A percentile compares a stretch with the other conserved stretches of the same genome.
These are phyloP conservation scores for Candida odintsovae DNA, from an alignment of 805 yeast species.

Conservation along the genomic window DNA sequence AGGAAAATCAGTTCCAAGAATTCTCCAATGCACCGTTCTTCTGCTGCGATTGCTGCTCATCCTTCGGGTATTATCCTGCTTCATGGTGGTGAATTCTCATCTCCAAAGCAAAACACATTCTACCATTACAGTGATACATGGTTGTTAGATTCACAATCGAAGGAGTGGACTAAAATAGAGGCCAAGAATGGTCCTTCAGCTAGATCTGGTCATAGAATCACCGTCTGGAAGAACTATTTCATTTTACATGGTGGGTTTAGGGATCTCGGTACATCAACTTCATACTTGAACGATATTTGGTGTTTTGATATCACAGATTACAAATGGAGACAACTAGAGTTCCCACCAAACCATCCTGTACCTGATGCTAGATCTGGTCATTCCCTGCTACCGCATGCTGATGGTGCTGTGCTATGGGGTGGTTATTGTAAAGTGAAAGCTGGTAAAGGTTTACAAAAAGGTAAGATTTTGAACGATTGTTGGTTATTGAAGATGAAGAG, in stretches of 20 bases:
- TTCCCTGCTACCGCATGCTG: constrained; percentile 70
- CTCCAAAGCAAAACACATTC: constrained; percentile 92
- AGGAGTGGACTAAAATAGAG: constrained; percentile 90
- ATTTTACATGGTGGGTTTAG: constrained; percentile 89
- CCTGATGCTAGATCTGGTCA: constrained; percentile 97
- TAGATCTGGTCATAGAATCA: constrained; percentile 88
- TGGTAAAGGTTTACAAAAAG: constrained; percentile 81
- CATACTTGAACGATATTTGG: constrained; percentile 86
- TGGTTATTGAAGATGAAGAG: constrained; percentile 87
- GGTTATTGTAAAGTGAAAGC: constrained; percentile 94
- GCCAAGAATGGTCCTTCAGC: constrained; percentile 71
- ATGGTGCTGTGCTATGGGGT: constrained; percentile 85
- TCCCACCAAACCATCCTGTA: constrained; percentile 69
- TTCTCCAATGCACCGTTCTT: constrained; percentile 86
- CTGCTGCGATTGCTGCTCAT: constrained; percentile 91
- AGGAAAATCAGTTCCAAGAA: constrained; percentile 72
- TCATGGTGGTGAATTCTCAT: constrained; percentile 96
- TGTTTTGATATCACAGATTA: constrained; percentile 82
- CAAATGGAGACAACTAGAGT: constrained; percentile 87
- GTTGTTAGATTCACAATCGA: constrained; percentile 77
- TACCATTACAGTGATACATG: constrained; percentile 97
- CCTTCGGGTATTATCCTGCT: constrained; percentile 80
- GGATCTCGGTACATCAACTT: constrained; percentile 78
- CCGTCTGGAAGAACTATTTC: constrained; percentile 87
- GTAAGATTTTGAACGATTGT: constrained; percentile 79